phyloP scores from a whole-genome alignment of 2,329 filamentous ascomycete species.

The Aspergillus hiratsukae region DNA sequence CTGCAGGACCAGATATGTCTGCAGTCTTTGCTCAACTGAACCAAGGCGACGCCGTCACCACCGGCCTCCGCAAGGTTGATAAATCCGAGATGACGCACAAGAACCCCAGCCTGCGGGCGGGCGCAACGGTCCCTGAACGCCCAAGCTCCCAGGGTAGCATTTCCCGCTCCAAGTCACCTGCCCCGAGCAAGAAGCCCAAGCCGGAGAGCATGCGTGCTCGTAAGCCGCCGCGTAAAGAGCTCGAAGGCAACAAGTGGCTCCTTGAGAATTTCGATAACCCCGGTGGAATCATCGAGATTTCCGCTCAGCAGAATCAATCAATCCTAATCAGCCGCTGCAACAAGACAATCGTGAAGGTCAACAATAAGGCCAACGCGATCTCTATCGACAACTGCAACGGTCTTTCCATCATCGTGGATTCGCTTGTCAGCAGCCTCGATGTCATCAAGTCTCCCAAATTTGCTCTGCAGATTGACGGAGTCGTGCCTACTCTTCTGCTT shows the following conservation, averaged over 20 bases:
- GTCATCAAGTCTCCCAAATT: slow-evolving; percentile 95
- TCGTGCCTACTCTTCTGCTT: slow-evolving; percentile 79
- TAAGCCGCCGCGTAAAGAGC: slow-evolving; percentile 73
- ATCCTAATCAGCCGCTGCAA: slow-evolving; percentile 89
- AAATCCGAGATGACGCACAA: slow-evolving; percentile 97
- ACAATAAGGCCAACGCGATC: slow-evolving; percentile 94
- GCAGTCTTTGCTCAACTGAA: slow-evolving; percentile 93
- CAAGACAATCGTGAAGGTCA: slow-evolving; percentile 83
- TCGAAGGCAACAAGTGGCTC: slow-evolving; percentile 90
- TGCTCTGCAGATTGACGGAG: slow-evolving; percentile 83
- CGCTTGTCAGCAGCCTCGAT: slow-evolving; percentile 84
- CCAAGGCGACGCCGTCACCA: slow-evolving; percentile 80
- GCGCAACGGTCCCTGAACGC: slow-evolving; percentile 62
- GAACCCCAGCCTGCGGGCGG: slow-evolving; percentile 79
- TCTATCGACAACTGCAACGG: slow-evolving; percentile 86
- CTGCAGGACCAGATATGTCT: slow-evolving; percentile 61
- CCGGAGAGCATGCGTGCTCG: slow-evolving; percentile 79
- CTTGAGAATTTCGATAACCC: slow-evolving; percentile 88
- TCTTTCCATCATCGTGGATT: slow-evolving; percentile 81
- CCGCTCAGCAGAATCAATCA: slow-evolving; percentile 78
- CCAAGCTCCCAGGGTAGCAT: slow-evolving; percentile 51
- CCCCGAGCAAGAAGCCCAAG: slow-evolving; percentile 82
- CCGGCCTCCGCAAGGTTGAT: slow-evolving; percentile 87
- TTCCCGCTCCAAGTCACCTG: slow-evolving; percentile 71
- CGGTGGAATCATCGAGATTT: slow-evolving; percentile 70